phyloP scores from a whole-genome alignment of 345 rosid genomes.

The Sonneratia caseolaris region DNA sequence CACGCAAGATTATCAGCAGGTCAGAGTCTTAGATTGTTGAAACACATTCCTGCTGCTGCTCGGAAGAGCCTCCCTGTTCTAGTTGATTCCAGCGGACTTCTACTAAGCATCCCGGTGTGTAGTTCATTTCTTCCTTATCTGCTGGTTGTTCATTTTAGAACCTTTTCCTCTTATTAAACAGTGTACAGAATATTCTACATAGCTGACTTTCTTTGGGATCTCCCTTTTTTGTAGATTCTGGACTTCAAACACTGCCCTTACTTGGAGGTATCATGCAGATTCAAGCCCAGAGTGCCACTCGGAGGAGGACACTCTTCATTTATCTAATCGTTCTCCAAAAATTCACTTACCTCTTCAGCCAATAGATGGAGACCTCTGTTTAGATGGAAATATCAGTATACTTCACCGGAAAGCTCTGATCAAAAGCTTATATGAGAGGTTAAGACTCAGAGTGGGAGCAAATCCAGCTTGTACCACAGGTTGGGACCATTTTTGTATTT shows the following conservation, averaged over 20 bases:
- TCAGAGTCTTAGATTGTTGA: slow-evolving; percentile 38
- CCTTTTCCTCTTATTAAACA: background rate
- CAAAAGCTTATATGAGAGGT: no score
- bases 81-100: slow-evolving; percentile 34
- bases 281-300: slow-evolving; percentile 74
- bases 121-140: background rate
- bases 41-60: slow-evolving; percentile 56
- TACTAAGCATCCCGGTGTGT: slow-evolving; percentile 68
- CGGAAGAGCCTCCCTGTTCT: slow-evolving; percentile 79
- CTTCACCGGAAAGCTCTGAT: background rate
- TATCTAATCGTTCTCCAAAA: slow-evolving; percentile 19
- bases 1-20: slow-evolving; percentile 38
- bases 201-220: background rate
- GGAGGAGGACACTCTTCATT: slow-evolving; percentile 75
- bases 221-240: slow-evolving; percentile 43
- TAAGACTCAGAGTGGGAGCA: no score
- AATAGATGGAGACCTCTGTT: background rate
- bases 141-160: background rate
- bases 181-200: background rate
- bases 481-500: no score
- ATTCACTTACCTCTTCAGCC: background rate
- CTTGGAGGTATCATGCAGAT: slow-evolving; percentile 36
- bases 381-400: background rate
- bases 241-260: slow-evolving; percentile 64
- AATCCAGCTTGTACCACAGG: no score